A percentile compares a stretch with the other conserved stretches of the same genome.
Conservation (phyloP, 208 protist genomes). For the Acanthamoeba sp. region DNA sequence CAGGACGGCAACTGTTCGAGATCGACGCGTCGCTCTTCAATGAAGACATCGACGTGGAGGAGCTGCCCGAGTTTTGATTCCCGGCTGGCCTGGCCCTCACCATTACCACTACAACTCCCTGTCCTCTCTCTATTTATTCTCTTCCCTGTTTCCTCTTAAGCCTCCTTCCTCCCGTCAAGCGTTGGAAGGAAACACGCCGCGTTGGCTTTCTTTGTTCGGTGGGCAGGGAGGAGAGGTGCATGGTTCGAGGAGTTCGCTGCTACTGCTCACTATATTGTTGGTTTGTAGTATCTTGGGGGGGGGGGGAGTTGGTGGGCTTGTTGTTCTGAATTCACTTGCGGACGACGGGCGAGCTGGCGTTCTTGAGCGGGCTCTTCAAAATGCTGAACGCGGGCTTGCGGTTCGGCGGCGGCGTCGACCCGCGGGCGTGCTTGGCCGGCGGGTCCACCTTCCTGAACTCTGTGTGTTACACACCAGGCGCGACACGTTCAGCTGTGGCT, state of each 20-base stretch:
- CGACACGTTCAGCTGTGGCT: too few relatives aligned
- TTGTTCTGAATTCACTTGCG: not conserved
- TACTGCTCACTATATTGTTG: too few relatives aligned
- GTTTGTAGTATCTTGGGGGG: not conserved
- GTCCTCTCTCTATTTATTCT: not conserved
- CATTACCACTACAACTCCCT: too few relatives aligned
- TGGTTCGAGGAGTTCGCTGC: too few relatives aligned
- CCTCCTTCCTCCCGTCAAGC: not conserved
- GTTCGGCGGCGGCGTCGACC: not conserved
- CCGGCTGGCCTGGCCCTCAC: too few relatives aligned
- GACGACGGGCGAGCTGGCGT: not conserved
- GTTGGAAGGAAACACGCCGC: too few relatives aligned
- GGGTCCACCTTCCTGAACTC: constrained; percentile 4
- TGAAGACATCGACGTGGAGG: not conserved
- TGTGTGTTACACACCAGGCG: not conserved
- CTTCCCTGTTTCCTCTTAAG: not conserved
- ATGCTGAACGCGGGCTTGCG: constrained; percentile 3
- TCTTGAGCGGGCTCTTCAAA: constrained; percentile 3
- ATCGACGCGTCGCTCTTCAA: constrained; percentile 40
- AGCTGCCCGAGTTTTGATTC: constrained; percentile 32
- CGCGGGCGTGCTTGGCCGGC: not conserved
- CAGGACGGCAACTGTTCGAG: constrained; percentile 51
- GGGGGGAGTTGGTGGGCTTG: not conserved
- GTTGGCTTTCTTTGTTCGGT: not conserved
- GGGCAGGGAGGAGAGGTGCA: too few relatives aligned